Base-by-base conservation (phyloP, 768 basidiomycete species). In the Coprinopsis sp. region DNA sequence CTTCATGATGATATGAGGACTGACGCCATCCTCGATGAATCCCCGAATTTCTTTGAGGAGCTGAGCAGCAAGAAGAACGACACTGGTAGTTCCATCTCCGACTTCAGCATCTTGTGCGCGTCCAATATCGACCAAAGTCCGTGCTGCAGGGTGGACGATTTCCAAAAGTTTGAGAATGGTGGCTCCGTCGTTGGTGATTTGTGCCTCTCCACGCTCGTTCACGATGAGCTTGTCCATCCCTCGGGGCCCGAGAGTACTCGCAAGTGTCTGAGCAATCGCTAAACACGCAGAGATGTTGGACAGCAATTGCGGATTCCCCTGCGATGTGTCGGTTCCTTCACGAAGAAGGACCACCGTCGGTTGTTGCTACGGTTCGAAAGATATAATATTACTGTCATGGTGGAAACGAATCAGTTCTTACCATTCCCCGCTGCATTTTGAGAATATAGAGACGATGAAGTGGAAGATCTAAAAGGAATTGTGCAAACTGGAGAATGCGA, bases 181-280 rank as follows among this genome's bases (percentile, higher is more conserved):
- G 28, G 96, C 96, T 49, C 96, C 96, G 78, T 99, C 96, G 67
- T 99, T 99, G 18, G 96, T 98, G 62, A 99, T 99, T 71, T 96
- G 95, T 7, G 96, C 92, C 51, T 94, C 87, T 40, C 96, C 95
- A 47, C 93, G 81, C 49, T 90, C 86, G 51, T 85, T 85, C 2
- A 97, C 95, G 55, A 96, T 96, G 36, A 98, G 74, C 64, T 97
- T 98, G 67, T 99, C 96, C 96, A 99, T 98, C 52, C 96, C 96
- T 50, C 96, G 76, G 6, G 96, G 96, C 12, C 96, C 96, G n/a
- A 99, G 81, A 25, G 96, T 98, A 46, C 81, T 92, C 18, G 96
- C 77, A 44, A 99, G 79, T 2, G 91, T 97, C 62, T 91, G 82
- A 37, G 94, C 70, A 55, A 99, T 86, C 14, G 94, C 92, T 47